A percentile compares a stretch with the other conserved stretches of the same genome.
These are phyloP conservation scores for Aristolochia fimbriata DNA, from an alignment of 164 flowering plant genomes.

Conservation along the genomic window DNA sequence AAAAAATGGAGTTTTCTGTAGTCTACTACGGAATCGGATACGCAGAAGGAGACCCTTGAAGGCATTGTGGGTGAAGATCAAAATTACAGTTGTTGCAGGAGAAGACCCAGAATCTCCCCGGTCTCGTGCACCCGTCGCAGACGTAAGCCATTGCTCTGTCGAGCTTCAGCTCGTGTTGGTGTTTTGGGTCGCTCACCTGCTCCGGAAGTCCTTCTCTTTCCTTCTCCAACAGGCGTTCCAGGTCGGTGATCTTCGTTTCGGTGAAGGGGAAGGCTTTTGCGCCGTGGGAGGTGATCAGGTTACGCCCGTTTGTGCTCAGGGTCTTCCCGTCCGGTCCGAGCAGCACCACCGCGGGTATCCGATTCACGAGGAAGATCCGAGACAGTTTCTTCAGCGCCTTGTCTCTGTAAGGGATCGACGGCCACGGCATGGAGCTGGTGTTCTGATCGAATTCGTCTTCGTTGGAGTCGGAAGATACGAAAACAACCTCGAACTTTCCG, in stretches of 20 bases:
- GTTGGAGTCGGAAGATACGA: conserved; percentile 45
- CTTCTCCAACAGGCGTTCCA: conserved; percentile 26
- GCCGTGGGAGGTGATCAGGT: conserved; percentile 38
- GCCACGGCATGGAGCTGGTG: conserved; percentile 49
- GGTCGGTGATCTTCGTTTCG: conserved; percentile 27
- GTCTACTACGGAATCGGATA: too few species aligned
- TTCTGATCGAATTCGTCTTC: conserved; percentile 32
- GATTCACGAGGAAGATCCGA: conserved; percentile 44
- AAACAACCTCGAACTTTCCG: conserved; percentile 28
- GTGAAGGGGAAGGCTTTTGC: conserved; percentile 53
- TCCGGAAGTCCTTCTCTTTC: conserved; percentile 39
- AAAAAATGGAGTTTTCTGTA: too few species aligned
- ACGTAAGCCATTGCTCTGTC: conserved; percentile 55
- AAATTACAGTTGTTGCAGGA: conserved; percentile 46
- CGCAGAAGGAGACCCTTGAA: not conserved
- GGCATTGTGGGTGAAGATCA: conserved; percentile 52
- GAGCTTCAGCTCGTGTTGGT: conserved; percentile 43
- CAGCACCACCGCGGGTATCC: conserved; percentile 39
- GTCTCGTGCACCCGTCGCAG: conserved; percentile 35
- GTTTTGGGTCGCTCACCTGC: conserved; percentile 37
- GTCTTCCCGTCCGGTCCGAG: conserved; percentile 46
- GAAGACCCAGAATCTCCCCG: conserved; percentile 55
- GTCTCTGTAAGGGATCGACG: conserved; percentile 44
- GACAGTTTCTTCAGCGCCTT: conserved; percentile 36
- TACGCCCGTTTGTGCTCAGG: conserved; percentile 37